Evolutionary conservation across 305 asterid genomes (phyloP).

Genomic region (Rubia balearica): DNA sequence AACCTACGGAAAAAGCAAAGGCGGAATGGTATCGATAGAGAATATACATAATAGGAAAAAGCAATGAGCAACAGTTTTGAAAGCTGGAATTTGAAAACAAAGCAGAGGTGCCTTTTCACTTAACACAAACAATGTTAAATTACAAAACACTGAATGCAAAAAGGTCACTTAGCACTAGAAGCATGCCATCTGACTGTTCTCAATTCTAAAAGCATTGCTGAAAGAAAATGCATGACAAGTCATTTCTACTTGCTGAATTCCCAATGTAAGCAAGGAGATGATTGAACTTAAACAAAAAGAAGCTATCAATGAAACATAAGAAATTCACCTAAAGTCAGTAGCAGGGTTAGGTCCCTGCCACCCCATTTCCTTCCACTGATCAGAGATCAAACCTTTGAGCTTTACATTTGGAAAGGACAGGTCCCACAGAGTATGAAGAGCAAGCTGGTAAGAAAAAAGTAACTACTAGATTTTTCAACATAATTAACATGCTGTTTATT

Average conservation of each 20-base stretch:
- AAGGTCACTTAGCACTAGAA: neutral
- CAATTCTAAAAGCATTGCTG: neutral
- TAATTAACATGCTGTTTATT: neutral
- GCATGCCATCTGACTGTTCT: neutral
- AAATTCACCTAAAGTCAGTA: slow-evolving; percentile 80
- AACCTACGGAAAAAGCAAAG: neutral
- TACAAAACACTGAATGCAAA: neutral
- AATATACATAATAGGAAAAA: neutral
- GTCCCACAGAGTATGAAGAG: slow-evolving; percentile 70
- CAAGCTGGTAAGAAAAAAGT: slow-evolving; percentile 42
- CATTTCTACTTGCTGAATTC: neutral
- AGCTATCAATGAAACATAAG: neutral
- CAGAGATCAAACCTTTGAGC: slow-evolving; percentile 71
- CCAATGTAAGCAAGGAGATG: neutral
- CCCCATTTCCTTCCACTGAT: slow-evolving; percentile 99
- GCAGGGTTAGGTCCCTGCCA: slow-evolving; percentile 98
- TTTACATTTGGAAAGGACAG: slow-evolving; percentile 60
- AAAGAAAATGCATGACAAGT: neutral
- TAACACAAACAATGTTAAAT: neutral
- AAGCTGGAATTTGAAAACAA: neutral
- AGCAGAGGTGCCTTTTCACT: neutral
- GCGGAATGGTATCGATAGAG: neutral
- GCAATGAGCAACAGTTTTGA: too few relatives aligned
- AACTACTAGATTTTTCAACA: neutral
- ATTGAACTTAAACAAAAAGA: neutral